phyloP scores from a whole-genome alignment of 2,329 filamentous ascomycete species.

The Parafenestella ontariensis region DNA sequence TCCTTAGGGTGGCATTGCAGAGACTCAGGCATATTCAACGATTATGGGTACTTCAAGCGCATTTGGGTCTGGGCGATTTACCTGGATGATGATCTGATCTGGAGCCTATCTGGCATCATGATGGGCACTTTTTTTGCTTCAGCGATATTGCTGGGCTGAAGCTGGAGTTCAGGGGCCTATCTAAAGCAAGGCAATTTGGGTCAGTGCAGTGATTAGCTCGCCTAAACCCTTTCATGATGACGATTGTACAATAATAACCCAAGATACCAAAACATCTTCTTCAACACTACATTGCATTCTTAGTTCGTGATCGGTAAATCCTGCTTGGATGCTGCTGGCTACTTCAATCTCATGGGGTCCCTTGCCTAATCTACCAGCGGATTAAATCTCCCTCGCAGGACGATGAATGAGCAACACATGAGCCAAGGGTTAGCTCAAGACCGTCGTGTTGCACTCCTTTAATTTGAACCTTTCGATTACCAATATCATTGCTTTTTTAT shows the following conservation, averaged over 20 bases:
- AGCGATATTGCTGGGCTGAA: slow-evolving; percentile 3
- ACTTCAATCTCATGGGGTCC: too few relatives aligned
- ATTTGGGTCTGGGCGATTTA: slow-evolving; percentile 32
- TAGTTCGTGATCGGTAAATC: background rate
- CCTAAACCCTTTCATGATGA: slow-evolving; percentile 11
- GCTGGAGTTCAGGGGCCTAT: slow-evolving; percentile 18
- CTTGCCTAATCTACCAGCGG: too few relatives aligned
- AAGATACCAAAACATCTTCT: slow-evolving; percentile 3
- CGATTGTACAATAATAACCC: slow-evolving; percentile 18
- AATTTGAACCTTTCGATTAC: too few relatives aligned
- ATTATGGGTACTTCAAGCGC: background rate
- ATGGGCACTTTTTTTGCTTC: slow-evolving; percentile 13
- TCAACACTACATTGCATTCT: background rate
- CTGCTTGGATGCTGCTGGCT: too few relatives aligned
- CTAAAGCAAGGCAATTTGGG: background rate
- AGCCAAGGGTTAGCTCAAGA: too few relatives aligned
- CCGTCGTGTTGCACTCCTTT: too few relatives aligned
- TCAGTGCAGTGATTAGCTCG: background rate
- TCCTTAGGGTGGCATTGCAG: background rate
- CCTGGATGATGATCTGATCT: slow-evolving; percentile 31
- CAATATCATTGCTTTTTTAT: too few relatives aligned
- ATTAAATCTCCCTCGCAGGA: too few relatives aligned
- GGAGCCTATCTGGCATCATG: slow-evolving; percentile 1
- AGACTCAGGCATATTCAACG: background rate
- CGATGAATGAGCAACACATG: too few relatives aligned